Conservation (phyloP, 495 filamentous ascomycete species). For the Thozetella sp. region DNA sequence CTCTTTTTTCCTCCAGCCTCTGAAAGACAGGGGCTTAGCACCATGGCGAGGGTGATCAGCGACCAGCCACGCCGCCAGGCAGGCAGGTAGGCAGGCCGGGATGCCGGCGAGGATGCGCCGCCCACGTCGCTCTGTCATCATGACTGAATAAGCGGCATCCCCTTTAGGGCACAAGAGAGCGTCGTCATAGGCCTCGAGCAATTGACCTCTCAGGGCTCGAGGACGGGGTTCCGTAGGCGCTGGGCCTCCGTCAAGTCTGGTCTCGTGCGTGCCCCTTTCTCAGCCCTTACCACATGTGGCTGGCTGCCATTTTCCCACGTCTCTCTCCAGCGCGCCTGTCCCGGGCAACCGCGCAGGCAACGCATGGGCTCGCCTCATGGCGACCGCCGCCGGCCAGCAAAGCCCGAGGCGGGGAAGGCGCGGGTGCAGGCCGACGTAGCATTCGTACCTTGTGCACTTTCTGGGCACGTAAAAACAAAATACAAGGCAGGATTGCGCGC, state of each 20-base stretch:
- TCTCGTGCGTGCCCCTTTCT: background rate
- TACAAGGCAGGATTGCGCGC: too few species aligned
- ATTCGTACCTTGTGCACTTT: too few species aligned
- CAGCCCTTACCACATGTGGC: background rate
- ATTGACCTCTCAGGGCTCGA: background rate
- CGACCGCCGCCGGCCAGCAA: too few species aligned
- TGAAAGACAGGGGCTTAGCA: conserved; percentile 1
- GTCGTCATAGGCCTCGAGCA: background rate
- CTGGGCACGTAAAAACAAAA: too few species aligned
- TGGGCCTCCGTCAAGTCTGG: background rate
- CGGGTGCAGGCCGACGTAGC: too few species aligned
- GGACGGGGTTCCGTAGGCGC: background rate
- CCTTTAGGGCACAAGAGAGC: background rate
- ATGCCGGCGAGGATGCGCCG: too few species aligned
- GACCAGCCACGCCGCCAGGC: background rate
- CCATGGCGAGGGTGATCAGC: background rate
- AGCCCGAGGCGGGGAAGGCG: too few species aligned
- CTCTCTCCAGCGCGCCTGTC: too few species aligned
- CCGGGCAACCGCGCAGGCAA: too few species aligned
- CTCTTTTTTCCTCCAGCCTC: too few species aligned
- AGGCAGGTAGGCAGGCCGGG: too few species aligned
- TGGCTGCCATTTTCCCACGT: background rate
- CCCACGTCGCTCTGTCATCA: background rate
- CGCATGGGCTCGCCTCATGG: too few species aligned
- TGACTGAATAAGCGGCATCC: background rate